phyloP scores from a whole-genome alignment of 2,329 filamentous ascomycete species.

The Conoideocrella luteorostrata region DNA sequence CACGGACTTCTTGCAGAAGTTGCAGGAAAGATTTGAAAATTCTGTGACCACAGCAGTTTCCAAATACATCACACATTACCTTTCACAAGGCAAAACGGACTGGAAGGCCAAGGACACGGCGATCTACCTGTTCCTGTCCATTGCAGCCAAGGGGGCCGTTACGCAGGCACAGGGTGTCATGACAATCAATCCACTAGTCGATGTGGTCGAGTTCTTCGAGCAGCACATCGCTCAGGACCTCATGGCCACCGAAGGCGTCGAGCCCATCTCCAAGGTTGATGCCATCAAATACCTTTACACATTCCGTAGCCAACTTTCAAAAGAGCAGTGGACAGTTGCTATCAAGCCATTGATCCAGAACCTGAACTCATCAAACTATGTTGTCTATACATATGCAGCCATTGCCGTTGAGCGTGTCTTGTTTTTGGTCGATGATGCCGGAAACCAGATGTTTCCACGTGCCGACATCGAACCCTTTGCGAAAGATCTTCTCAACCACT shows the following conservation, averaged over 20 bases:
- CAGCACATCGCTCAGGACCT: constrained; percentile 87
- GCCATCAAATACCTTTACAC: constrained; percentile 97
- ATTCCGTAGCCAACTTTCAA: constrained; percentile 90
- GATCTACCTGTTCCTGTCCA: constrained; percentile 91
- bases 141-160: constrained; percentile 84
- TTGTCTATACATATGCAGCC: constrained; percentile 94
- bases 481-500: constrained; percentile 78
- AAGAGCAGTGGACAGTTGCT: constrained; percentile 84
- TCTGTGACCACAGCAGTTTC: constrained; percentile 83
- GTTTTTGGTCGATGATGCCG: constrained; percentile 69
- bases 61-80: constrained; percentile 79
- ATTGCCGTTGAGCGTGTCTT: constrained; percentile 94
- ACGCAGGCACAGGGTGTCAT: constrained; percentile 87
- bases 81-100: constrained; percentile 72
- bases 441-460: constrained; percentile 72
- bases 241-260: constrained; percentile 58
- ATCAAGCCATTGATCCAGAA: constrained; percentile 89
- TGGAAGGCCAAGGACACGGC: constrained; percentile 99
- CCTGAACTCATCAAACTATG: constrained; percentile 82
- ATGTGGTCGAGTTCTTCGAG: constrained; percentile 93
- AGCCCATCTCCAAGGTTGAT: constrained; percentile 91
- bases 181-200: constrained; percentile 77
- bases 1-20: constrained; percentile 84
- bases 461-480: constrained; percentile 73
- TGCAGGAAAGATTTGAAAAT: constrained; percentile 82